Conservation (phyloP, 1,284 basidiomycete genomes). For the Cutaneotrichosporon arboriforme region DNA sequence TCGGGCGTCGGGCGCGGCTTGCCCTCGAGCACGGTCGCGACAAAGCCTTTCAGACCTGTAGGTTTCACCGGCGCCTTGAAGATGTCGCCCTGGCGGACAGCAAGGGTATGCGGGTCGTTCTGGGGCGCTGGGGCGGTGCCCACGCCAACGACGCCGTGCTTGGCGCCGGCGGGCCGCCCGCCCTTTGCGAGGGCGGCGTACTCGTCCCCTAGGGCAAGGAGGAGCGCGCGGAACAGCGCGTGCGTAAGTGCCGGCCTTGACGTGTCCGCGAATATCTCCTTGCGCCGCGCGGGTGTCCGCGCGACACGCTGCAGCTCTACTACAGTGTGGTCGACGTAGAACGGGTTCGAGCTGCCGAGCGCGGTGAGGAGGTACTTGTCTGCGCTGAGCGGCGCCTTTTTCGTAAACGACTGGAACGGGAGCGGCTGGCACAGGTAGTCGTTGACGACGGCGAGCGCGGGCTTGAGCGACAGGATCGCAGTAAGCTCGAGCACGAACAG, state of each 20-base stretch:
- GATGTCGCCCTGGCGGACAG: constrained; percentile 36
- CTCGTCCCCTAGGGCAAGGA: constrained; percentile 15
- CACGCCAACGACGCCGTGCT: not conserved
- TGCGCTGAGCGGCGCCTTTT: constrained; percentile 30
- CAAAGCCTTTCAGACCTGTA: constrained; percentile 20
- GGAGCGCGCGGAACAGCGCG: constrained; percentile 33
- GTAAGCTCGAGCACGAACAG: constrained; percentile 27
- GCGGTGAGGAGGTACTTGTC: constrained; percentile 38
- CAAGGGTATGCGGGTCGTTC: constrained; percentile 27
- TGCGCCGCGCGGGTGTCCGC: constrained; percentile 23
- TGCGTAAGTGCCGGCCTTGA: constrained; percentile 26
- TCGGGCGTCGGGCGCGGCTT: constrained; percentile 23
- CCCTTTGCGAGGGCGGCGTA: not conserved
- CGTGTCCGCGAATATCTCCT: constrained; percentile 33
- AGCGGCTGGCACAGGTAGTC: constrained; percentile 41
- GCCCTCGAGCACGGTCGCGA: constrained; percentile 30
- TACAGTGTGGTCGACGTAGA: constrained; percentile 41
- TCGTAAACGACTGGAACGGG: constrained; percentile 31
- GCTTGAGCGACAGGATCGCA: constrained; percentile 22
- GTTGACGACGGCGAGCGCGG: constrained; percentile 28
- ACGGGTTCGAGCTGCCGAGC: constrained; percentile 28
- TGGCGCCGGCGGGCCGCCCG: constrained; percentile 6
- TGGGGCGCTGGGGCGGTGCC: not conserved
- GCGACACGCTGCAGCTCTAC: constrained; percentile 40
- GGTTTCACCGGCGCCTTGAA: constrained; percentile 31